Evolutionary conservation across 352 stramenopile species (phyloP).

Genomic region (Phytophthora vignae): DNA sequence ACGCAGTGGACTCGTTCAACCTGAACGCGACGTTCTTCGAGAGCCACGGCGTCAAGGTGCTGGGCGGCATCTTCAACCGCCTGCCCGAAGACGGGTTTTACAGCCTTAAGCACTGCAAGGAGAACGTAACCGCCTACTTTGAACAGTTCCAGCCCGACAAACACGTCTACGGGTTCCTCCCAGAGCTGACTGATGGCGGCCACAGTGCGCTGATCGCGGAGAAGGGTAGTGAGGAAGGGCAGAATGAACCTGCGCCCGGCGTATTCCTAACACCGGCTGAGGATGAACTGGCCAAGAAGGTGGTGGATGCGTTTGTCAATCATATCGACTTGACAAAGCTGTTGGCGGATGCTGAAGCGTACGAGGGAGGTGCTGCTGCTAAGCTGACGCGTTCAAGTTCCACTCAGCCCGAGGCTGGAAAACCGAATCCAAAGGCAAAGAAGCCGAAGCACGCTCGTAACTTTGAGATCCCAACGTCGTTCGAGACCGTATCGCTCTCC

Average conservation of each 20-base stretch:
- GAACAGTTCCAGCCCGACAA: slow-evolving; percentile 73
- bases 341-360: slow-evolving; percentile 37
- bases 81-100: slow-evolving; percentile 94
- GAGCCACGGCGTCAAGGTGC: slow-evolving; percentile 87
- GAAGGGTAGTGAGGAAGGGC: slow-evolving; percentile 17
- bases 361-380: slow-evolving; percentile 26
- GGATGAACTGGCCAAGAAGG: slow-evolving; percentile 35
- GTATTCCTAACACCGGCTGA: slow-evolving; percentile 44
- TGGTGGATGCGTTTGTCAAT: slow-evolving; percentile 52
- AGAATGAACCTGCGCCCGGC: slow-evolving; percentile 20
- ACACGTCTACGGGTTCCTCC: slow-evolving; percentile 85
- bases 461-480: slow-evolving; percentile 41
- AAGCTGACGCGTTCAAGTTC: background rate
- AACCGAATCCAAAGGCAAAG: slow-evolving; percentile 25
- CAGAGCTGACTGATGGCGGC: slow-evolving; percentile 57
- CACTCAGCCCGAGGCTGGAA: background rate
- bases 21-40: slow-evolving; percentile 97
- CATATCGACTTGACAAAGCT: slow-evolving; percentile 50
- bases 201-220: slow-evolving; percentile 32
- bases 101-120: slow-evolving; percentile 92
- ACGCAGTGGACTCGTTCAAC: slow-evolving; percentile 98
- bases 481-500: slow-evolving; percentile 30
- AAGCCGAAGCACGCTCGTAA: slow-evolving; percentile 37
- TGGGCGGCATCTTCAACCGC: slow-evolving; percentile 98
- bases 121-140: slow-evolving; percentile 94